These are phyloP conservation scores for Fraxinus albicans DNA, from an alignment of 305 asterid genomes.

Conservation along the genomic window DNA sequence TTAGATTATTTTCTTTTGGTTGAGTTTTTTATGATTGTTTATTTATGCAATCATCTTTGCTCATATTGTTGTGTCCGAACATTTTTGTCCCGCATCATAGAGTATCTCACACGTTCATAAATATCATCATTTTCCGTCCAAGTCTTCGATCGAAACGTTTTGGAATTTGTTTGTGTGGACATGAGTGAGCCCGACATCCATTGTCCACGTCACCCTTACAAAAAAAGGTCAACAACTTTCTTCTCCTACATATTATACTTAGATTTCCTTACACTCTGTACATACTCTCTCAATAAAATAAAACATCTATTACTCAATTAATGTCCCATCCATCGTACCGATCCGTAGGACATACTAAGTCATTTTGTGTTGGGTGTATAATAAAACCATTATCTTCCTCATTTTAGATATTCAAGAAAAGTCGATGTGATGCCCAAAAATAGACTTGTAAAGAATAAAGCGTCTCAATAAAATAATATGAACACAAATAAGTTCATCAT, in stretches of 20 bases:
- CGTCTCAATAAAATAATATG: conserved; percentile 27
- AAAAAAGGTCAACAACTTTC: background rate
- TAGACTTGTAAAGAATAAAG: conserved; percentile 15
- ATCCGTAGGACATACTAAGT: background rate
- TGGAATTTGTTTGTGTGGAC: too few species aligned
- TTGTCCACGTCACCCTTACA: too few species aligned
- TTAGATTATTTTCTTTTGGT: too few species aligned
- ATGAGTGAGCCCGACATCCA: too few species aligned
- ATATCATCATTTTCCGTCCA: too few species aligned
- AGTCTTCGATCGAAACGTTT: too few species aligned
- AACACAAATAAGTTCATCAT: conserved; percentile 49
- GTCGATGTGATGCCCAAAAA: conserved; percentile 28
- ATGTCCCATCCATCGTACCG: background rate
- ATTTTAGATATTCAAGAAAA: conserved; percentile 29
- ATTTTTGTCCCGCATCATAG: too few species aligned
- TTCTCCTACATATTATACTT: background rate
- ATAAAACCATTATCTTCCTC: conserved; percentile 29
- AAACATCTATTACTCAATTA: background rate
- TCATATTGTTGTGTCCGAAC: too few species aligned
- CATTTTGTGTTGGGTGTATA: background rate
- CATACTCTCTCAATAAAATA: background rate
- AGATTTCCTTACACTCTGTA: too few species aligned
- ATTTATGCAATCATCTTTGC: too few species aligned
- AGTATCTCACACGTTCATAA: too few species aligned
- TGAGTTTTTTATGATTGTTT: too few species aligned